These are phyloP conservation scores for Colletotrichum sojae DNA, from an alignment of 2,329 filamentous ascomycete species.

Conservation along the genomic window DNA sequence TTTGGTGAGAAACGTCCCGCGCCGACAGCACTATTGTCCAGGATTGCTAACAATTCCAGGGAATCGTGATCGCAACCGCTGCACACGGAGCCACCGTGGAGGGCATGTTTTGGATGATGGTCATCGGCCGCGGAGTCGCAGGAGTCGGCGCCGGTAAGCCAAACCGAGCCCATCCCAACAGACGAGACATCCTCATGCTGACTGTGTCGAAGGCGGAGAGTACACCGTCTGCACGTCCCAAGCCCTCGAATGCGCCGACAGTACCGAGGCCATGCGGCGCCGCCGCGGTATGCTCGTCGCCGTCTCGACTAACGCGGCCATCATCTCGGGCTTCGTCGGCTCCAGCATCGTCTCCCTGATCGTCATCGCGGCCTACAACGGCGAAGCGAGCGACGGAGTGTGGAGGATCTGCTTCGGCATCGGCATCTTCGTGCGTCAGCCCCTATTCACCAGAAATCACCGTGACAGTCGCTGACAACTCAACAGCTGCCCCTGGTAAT, in stretches of 20 bases:
- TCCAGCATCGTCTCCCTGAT: slow-evolving; percentile 60
- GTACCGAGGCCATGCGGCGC: slow-evolving; percentile 44
- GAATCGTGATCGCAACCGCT: slow-evolving; percentile 60
- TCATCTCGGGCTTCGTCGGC: slow-evolving; percentile 54
- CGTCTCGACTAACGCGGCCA: slow-evolving; percentile 60
- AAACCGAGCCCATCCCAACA: not conserved
- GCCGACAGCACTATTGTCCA: accelerated
- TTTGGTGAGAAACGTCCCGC: slow-evolving; percentile 39
- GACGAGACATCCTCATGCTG: not conserved
- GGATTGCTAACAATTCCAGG: slow-evolving; percentile 31
- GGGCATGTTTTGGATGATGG: slow-evolving; percentile 67
- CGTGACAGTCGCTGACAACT: not conserved
- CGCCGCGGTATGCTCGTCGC: slow-evolving; percentile 49
- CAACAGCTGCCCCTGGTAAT: slow-evolving; percentile 59
- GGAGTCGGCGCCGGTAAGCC: slow-evolving; percentile 60
- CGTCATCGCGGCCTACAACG: slow-evolving; percentile 55
- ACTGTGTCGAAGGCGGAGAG: slow-evolving; percentile 44
- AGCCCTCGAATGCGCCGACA: slow-evolving; percentile 48
- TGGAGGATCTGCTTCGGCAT: slow-evolving; percentile 61
- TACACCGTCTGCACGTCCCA: slow-evolving; percentile 49
- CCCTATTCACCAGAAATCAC: accelerated
- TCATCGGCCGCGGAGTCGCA: slow-evolving; percentile 60
- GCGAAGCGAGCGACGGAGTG: slow-evolving; percentile 54
- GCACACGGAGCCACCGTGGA: slow-evolving; percentile 56
- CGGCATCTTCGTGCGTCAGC: slow-evolving; percentile 52